Base-by-base conservation (phyloP, 2,329 filamentous ascomycete genomes). In the Colletotrichum tanaceti region DNA sequence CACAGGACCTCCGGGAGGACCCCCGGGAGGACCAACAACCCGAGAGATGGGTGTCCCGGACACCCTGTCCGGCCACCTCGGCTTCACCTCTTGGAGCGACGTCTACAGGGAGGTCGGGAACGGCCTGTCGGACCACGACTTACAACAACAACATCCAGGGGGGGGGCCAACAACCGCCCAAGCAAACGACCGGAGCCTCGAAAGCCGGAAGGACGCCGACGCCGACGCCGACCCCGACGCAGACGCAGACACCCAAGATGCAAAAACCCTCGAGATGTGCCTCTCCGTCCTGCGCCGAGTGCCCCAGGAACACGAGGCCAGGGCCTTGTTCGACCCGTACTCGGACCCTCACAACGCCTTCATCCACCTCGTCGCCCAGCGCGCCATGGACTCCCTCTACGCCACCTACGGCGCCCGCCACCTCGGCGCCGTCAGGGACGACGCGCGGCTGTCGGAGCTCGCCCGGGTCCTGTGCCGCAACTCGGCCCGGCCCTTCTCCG, bases 31-130 rank as follows among this genome's bases (percentile, higher is more conserved):
- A 5, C 57, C 28, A 32, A 10, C 10, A n/a, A n/a, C n/a, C 28
- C 44, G 28, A 9, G 35, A 54, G 4, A 22, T 46, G 0, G 2
- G 13, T 47, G 32, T 13, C 18, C 38, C 20, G 1, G 70, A 59
- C 16, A 58, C 71, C 2, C 58, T 65, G 10, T 63, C 74, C 14
- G 82, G 82, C 0, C 83, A 83, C 73, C 76, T 84, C 38, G 82
- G 82, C 44, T 81, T 79, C 71, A 83, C 80, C 2, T 83, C 80
- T 52, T 81, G 80, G 66, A 79, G 76, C 44, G 75, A 77, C n/a
- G 78, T 83, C 13, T 81, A 80, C 54, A 79, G 79, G 20, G 81
- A 83, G 61, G 81, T 82, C 1, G 20, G 79, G 2, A 79, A 77
- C 43, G 80, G 77, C n/a, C 71, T 83, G 7, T 78, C 75, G 7